Evolutionary conservation across 495 filamentous ascomycete species (phyloP).

Genomic region (Durotheca rogersii): DNA sequence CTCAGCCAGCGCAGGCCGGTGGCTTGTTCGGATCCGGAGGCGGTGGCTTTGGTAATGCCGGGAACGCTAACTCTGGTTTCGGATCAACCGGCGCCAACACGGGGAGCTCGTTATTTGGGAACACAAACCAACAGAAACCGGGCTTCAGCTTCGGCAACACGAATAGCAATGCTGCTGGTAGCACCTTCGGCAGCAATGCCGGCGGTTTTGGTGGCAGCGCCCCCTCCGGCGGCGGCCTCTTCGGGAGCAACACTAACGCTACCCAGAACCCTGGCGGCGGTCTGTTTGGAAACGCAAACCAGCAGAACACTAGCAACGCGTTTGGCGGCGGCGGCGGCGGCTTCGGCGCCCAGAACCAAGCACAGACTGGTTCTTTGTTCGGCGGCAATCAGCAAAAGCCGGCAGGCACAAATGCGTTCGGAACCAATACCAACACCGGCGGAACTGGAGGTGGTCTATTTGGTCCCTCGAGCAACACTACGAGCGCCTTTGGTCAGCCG

Average conservation of each 20-base stretch:
- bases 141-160: constrained; percentile 40
- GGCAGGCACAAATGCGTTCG: constrained; percentile 45
- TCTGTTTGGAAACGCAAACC: constrained; percentile 48
- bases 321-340: constrained; percentile 34
- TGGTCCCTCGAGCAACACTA: constrained; percentile 36
- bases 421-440: constrained; percentile 39
- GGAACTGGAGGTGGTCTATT: constrained; percentile 49
- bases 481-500: constrained; percentile 33
- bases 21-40: constrained; percentile 57
- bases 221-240: constrained; percentile 33
- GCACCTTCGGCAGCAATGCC: constrained; percentile 49
- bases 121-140: constrained; percentile 28
- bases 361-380: constrained; percentile 63
- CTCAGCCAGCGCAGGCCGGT: constrained; percentile 33
- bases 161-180: constrained; percentile 28
- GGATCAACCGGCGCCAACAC: constrained; percentile 31
- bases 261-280: constrained; percentile 43
- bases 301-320: constrained; percentile 41
- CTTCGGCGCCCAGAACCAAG: constrained; percentile 46
- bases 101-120: constrained; percentile 35
- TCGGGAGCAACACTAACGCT: constrained; percentile 38
- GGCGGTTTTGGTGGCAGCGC: constrained; percentile 30
- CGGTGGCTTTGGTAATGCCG: constrained; percentile 25
- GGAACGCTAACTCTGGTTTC: constrained; percentile 38
- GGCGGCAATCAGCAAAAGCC: constrained; percentile 44